A percentile compares a stretch with the other conserved stretches of the same genome.
phyloP scores from a whole-genome alignment of 352 stramenopile species.

The Globisporangium takayamanum region DNA sequence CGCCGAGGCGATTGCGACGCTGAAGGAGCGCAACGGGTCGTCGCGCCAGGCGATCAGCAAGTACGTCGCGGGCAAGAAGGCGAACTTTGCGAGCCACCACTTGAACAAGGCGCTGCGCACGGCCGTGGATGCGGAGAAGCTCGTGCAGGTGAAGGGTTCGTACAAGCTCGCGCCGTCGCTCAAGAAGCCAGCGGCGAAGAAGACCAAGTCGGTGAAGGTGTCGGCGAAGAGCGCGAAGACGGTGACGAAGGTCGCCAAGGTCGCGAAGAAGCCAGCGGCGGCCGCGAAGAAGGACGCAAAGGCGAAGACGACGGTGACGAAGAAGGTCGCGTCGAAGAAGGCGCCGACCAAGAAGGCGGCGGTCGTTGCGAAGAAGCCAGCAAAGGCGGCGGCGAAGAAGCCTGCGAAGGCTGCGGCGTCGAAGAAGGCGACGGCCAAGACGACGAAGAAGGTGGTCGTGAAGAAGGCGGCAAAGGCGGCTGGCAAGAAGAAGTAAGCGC shows the following conservation, averaged over 20 bases:
- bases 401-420: slow-evolving; percentile 15
- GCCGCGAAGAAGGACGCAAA: slow-evolving; percentile 27
- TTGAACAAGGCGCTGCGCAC: slow-evolving; percentile 89
- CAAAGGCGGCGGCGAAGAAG: slow-evolving; percentile 38
- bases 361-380: slow-evolving; percentile 26
- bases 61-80: slow-evolving; percentile 80
- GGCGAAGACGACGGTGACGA: slow-evolving; percentile 27
- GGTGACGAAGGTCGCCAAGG: slow-evolving; percentile 47
- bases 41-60: slow-evolving; percentile 90
- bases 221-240: slow-evolving; percentile 34
- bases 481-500: slow-evolving; percentile 45
- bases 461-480: slow-evolving; percentile 21
- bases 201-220: slow-evolving; percentile 63
- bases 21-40: slow-evolving; percentile 92
- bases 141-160: slow-evolving; percentile 84
- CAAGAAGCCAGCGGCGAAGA: slow-evolving; percentile 52
- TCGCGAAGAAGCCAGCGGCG: slow-evolving; percentile 36
- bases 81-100: slow-evolving; percentile 75
- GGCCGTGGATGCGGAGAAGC: slow-evolving; percentile 78
- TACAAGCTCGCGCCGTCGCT: slow-evolving; percentile 73
- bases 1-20: slow-evolving; percentile 81
- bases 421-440: slow-evolving; percentile 36
- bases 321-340: slow-evolving; percentile 70
- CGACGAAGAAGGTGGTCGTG: slow-evolving; percentile 29
- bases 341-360: slow-evolving; percentile 54